These are phyloP conservation scores for Beauveria medogensis DNA, from an alignment of 2,329 filamentous ascomycete genomes.

Conservation along the genomic window DNA sequence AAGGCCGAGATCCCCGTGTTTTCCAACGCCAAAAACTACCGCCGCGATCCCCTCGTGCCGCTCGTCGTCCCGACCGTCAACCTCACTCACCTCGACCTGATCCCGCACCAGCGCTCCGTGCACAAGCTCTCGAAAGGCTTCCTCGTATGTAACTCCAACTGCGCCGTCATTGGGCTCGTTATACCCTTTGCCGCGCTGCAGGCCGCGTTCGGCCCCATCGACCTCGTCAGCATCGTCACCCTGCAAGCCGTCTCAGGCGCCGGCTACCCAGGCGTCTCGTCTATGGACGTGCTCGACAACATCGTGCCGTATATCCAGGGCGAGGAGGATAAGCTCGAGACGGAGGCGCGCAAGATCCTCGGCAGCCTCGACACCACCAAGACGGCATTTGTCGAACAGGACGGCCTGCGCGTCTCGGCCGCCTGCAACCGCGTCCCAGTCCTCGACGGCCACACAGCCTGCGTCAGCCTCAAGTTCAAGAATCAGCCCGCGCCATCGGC, in stretches of 20 bases:
- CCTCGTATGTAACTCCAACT: conserved; percentile 96
- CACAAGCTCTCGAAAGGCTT: conserved; percentile 75
- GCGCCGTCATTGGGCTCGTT: conserved; percentile 91
- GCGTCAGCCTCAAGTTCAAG: conserved; percentile 77
- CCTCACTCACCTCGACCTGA: conserved; percentile 75
- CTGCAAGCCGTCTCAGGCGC: conserved; percentile 92
- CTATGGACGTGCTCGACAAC: conserved; percentile 95
- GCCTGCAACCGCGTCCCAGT: conserved; percentile 94
- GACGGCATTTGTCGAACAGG: conserved; percentile 70
- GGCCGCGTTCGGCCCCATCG: conserved; percentile 75
- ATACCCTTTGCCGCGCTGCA: conserved; percentile 91
- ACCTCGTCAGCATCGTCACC: conserved; percentile 71
- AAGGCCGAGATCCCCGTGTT: conserved; percentile 85
- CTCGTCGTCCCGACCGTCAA: conserved; percentile 95
- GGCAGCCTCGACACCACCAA: conserved; percentile 63
- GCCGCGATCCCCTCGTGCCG: conserved; percentile 80
- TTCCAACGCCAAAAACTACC: conserved; percentile 97
- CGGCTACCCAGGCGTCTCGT: conserved; percentile 81
- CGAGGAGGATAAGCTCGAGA: conserved; percentile 94
- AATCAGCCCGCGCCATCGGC: conserved; percentile 65
- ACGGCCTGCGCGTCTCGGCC: conserved; percentile 67
- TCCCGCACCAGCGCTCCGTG: conserved; percentile 76
- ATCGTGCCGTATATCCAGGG: conserved; percentile 88
- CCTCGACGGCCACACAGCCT: conserved; percentile 91
- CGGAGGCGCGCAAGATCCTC: conserved; percentile 90